These are phyloP conservation scores for Trametes punicea DNA, from an alignment of 768 basidiomycete genomes.

Conservation along the genomic window DNA sequence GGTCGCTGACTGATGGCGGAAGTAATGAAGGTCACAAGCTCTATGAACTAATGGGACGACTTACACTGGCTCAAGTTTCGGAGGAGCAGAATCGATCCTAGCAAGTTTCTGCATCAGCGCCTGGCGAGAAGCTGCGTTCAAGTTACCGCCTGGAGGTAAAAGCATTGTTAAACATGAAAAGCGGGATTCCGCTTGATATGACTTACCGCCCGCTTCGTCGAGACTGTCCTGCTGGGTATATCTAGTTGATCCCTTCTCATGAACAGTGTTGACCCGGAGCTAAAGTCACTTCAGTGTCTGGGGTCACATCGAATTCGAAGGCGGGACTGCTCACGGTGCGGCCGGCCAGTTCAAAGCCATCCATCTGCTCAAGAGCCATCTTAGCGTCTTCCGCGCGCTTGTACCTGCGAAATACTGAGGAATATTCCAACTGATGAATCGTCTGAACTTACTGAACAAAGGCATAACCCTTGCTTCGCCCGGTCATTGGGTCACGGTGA, in stretches of 20 bases:
- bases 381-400: slow-evolving; percentile 90
- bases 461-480: slow-evolving; percentile 95
- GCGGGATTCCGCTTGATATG: not conserved
- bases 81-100: slow-evolving; percentile 72
- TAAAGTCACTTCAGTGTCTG: slow-evolving; percentile 31
- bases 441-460: slow-evolving; percentile 80
- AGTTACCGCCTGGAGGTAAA: slow-evolving; percentile 73
- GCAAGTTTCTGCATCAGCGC: slow-evolving; percentile 99
- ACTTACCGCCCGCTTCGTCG: slow-evolving; percentile 85
- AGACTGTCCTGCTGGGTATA: slow-evolving; percentile 77
- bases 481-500: slow-evolving; percentile 91
- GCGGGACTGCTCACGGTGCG: slow-evolving; percentile 60
- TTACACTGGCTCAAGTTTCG: slow-evolving; percentile 60
- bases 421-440: not conserved
- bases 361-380: slow-evolving; percentile 98
- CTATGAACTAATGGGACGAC: slow-evolving; percentile 26
- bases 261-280: slow-evolving; percentile 89
- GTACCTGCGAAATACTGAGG: slow-evolving; percentile 50
- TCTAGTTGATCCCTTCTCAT: slow-evolving; percentile 79
- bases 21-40: slow-evolving; percentile 18
- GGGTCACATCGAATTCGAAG: slow-evolving; percentile 5
- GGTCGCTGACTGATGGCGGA: slow-evolving; percentile 55
- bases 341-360: slow-evolving; percentile 96
- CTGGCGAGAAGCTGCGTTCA: slow-evolving; percentile 97
- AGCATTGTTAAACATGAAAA: not conserved